Evolutionary conservation across 2,329 filamentous ascomycete species (phyloP).

Genomic region (Lasiodiplodia gonubiensis): DNA sequence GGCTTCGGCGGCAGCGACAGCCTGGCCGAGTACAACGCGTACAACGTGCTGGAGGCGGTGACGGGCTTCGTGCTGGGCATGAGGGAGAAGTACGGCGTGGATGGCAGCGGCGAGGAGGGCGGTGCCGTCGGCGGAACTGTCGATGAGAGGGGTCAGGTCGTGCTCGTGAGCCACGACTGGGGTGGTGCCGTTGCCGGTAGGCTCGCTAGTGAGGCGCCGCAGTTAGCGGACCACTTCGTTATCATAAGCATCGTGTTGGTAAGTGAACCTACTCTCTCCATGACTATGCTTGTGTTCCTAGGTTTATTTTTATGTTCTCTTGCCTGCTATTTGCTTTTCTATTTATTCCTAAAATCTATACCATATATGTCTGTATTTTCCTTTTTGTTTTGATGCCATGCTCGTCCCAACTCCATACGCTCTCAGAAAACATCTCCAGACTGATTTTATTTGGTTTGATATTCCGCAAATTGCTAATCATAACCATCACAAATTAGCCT

Average conservation of each 20-base stretch:
- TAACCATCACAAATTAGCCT: slow-evolving; percentile 40
- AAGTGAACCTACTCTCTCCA: slow-evolving; percentile 36
- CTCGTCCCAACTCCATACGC: background rate
- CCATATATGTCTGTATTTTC: no score
- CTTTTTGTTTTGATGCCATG: background rate
- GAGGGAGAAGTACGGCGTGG: slow-evolving; percentile 43
- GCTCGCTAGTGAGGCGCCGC: slow-evolving; percentile 63
- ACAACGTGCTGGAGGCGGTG: slow-evolving; percentile 59
- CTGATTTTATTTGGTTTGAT: background rate
- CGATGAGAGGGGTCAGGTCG: slow-evolving; percentile 38
- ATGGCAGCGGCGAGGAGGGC: background rate
- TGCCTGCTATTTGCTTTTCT: background rate
- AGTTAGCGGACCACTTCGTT: slow-evolving; percentile 62
- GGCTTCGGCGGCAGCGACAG: slow-evolving; percentile 64
- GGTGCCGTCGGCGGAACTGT: background rate
- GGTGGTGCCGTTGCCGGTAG: slow-evolving; percentile 59
- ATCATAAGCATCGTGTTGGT: slow-evolving; percentile 61
- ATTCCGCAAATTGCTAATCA: background rate
- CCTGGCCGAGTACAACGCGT: slow-evolving; percentile 56
- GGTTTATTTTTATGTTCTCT: background rate
- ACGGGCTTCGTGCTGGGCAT: slow-evolving; percentile 60
- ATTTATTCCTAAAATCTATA: no score
- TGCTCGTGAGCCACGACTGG: slow-evolving; percentile 63
- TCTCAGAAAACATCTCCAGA: no score
- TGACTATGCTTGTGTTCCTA: background rate